These are phyloP conservation scores for Cyberlindnera euphorbiae DNA, from an alignment of 805 yeast species.

Conservation along the genomic window DNA sequence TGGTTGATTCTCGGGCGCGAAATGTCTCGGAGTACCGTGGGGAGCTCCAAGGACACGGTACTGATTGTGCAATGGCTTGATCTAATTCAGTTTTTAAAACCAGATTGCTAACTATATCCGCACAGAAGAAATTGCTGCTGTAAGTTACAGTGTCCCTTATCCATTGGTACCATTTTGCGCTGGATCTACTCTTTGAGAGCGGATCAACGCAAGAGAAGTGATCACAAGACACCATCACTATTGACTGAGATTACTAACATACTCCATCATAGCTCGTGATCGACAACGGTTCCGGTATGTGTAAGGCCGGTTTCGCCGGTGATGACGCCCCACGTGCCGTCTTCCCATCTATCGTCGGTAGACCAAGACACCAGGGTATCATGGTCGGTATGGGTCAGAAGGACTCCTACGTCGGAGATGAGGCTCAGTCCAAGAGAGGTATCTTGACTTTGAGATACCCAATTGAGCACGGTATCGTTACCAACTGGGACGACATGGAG, in stretches of 20 bases:
- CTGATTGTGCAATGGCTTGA: not conserved
- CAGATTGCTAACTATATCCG: conserved; percentile 12
- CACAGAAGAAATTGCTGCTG: conserved; percentile 17
- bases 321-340: conserved; percentile 99
- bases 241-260: too few relatives aligned
- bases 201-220: too few relatives aligned
- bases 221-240: conserved; percentile 19
- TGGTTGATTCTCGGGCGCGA: conserved; percentile 1
- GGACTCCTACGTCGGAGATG: conserved; percentile 99
- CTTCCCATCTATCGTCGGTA: conserved; percentile 99
- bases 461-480: conserved; percentile 99
- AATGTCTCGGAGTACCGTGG: not conserved
- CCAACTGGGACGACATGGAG: conserved; percentile 99
- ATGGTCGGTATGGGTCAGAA: conserved; percentile 99
- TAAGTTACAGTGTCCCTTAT: conserved; percentile 1
- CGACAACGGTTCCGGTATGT: conserved; percentile 99
- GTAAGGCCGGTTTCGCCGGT: conserved; percentile 99
- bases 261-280: conserved; percentile 52
- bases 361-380: conserved; percentile 99
- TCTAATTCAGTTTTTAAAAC: too few relatives aligned
- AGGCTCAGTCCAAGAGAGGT: conserved; percentile 99
- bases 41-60: too few relatives aligned
- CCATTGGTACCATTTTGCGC: not conserved
- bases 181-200: too few relatives aligned
- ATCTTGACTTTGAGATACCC: conserved; percentile 97